Base-by-base conservation (phyloP, 768 basidiomycete species). In the Phylloporus arenicola region DNA sequence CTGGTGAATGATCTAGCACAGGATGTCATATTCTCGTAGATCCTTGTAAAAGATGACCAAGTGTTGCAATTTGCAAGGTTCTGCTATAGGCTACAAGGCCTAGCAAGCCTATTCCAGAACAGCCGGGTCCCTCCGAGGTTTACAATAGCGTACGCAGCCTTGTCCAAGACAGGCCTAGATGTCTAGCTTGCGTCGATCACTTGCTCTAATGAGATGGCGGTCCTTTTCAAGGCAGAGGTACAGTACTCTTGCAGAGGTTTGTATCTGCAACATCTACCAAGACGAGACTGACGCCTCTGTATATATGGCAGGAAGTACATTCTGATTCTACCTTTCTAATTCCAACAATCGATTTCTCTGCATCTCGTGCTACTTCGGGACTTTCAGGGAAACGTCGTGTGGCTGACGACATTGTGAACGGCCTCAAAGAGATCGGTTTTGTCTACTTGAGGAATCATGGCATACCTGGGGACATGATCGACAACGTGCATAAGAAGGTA, bases 381-480 rank as follows among this genome's bases (percentile, higher is more conserved):
- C 43, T 59, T 1, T 67, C 70, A 13, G 83, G 86, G 59, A 86
- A 80, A 69, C 75, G 77, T 50, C 62, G 73, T 9, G 78, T 82
- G 0, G 87, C 91, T 3, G 70, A 77, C 39, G 77, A 83, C 52
- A 77, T 93, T 31, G 87, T 82, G 30, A 75, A 76, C 33, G 91
- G 85, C 0, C 88, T 90, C 72, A 90, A 83, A 59, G 77, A 84
- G 49, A 82, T 83, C 50, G 86, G 89, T 0, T 92, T 92, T 59
- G 75, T 92, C 40, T 92, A 92, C 64, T 71, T 92, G 33, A 73
- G 73, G n/a, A 79, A 81, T 38, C 87, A 91, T 68, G 86, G 88
- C 2, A 82, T 92, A 48, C 69, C 82, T 20, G 54, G 74, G 24
- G 74, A 64, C 25, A 76, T 75, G 11, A 76, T 92, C 12, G 64